Evolutionary conservation across 2,329 filamentous ascomycete species (phyloP).

Genomic region (Microcyclosporella mali): DNA sequence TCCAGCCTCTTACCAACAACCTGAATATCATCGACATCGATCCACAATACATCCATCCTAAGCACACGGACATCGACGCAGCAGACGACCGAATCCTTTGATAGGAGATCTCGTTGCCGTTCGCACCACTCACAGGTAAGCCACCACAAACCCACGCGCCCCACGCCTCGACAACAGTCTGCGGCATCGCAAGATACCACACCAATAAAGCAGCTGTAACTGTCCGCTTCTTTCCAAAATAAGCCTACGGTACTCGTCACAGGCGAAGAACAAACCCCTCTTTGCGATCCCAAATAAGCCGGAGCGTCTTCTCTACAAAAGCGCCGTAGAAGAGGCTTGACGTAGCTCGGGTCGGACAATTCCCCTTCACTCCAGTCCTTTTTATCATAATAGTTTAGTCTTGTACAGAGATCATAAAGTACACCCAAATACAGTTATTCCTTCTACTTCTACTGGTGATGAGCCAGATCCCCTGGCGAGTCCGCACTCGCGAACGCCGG

Average conservation of each 20-base stretch:
- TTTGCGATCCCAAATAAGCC: constrained; percentile 12
- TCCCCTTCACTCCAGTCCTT: neutral
- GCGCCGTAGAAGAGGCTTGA: constrained; percentile 1
- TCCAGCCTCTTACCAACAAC: neutral
- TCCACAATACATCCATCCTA: too few relatives aligned
- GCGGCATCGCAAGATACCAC: neutral
- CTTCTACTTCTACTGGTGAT: too few relatives aligned
- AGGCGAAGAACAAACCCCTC: constrained; percentile 8
- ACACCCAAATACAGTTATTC: too few relatives aligned
- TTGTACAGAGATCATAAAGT: too few relatives aligned
- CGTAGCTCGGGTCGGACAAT: constrained; percentile 11
- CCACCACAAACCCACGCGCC: neutral
- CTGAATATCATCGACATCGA: neutral
- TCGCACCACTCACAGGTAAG: too few relatives aligned
- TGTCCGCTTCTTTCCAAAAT: constrained; percentile 8
- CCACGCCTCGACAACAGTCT: constrained; percentile 9
- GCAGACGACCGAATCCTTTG: too few relatives aligned
- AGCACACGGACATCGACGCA: too few relatives aligned
- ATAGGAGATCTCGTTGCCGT: too few relatives aligned
- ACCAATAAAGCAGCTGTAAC: constrained; percentile 7
- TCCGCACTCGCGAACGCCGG: neutral
- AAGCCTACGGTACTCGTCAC: constrained; percentile 9
- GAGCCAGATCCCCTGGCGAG: neutral
- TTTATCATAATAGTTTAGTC: neutral
- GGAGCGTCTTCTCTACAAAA: constrained; percentile 4